Evolutionary conservation across 2,329 filamentous ascomycete genomes (phyloP).

Genomic region (Fonsecaea erecta): DNA sequence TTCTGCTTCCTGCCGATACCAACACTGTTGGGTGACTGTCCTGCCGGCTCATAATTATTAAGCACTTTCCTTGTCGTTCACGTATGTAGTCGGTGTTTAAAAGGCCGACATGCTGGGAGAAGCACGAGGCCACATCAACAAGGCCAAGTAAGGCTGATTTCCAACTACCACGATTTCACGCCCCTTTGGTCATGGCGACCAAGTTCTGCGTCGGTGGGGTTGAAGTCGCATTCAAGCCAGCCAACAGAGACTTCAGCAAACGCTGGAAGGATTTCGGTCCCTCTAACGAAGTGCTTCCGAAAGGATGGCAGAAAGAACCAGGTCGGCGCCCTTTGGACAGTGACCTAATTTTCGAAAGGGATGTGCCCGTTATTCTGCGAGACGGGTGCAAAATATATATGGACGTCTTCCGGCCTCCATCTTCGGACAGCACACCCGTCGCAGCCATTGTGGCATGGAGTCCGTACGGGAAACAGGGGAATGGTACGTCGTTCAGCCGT

Average conservation of each 20-base stretch:
- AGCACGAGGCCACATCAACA: too few species aligned
- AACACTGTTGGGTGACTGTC: too few species aligned
- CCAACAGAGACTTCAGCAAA: conserved; percentile 29
- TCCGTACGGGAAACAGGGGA: conserved; percentile 41
- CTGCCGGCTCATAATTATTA: too few species aligned
- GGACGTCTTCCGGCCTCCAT: conserved; percentile 39
- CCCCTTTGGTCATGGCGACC: conserved; percentile 8
- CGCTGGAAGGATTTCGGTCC: conserved; percentile 33
- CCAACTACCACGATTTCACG: not conserved
- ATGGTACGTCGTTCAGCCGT: conserved; percentile 9
- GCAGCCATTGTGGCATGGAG: conserved; percentile 41
- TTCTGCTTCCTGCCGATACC: too few species aligned
- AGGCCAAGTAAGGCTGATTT: too few species aligned
- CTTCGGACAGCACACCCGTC: conserved; percentile 24
- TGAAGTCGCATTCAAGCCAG: conserved; percentile 14
- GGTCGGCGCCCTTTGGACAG: conserved; percentile 25
- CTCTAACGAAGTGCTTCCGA: conserved; percentile 28
- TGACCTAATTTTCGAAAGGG: conserved; percentile 37
- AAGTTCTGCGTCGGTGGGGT: conserved; percentile 12
- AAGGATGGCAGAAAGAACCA: conserved; percentile 32
- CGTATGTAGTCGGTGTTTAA: too few species aligned
- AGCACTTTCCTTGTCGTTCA: too few species aligned
- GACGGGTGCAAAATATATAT: conserved; percentile 38
- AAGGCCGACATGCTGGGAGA: too few species aligned
- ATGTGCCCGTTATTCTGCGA: conserved; percentile 37